Evolutionary conservation across 495 filamentous ascomycete genomes (phyloP).

Genomic region (Tuber aestivum): DNA sequence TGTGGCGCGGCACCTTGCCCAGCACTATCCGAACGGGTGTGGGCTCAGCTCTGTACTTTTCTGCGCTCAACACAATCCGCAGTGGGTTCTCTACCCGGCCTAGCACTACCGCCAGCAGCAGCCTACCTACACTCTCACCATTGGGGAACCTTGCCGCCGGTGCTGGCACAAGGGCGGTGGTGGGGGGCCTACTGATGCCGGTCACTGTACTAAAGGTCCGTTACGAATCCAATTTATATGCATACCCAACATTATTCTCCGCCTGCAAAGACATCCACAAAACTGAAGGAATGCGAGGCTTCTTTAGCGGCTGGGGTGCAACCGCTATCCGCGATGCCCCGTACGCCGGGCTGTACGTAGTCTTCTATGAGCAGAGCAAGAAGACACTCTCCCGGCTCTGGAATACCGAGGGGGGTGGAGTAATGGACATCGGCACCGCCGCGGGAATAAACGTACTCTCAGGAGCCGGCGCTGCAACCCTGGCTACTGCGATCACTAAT

Average conservation of each 20-base stretch:
- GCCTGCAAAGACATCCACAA: constrained; percentile 69
- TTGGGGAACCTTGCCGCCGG: constrained; percentile 79
- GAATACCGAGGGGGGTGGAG: constrained; percentile 20
- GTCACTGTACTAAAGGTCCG: constrained; percentile 95
- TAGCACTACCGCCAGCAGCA: constrained; percentile 51
- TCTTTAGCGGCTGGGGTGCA: constrained; percentile 90
- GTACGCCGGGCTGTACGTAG: constrained; percentile 88
- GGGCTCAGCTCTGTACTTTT: constrained; percentile 92
- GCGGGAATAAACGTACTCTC: constrained; percentile 78
- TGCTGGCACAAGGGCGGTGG: constrained; percentile 71
- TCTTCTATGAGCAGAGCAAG: constrained; percentile 91
- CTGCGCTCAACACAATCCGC: constrained; percentile 74
- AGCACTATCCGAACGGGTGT: constrained; percentile 87
- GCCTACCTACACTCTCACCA: constrained; percentile 77
- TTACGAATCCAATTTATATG: constrained; percentile 79
- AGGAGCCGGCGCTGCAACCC: constrained; percentile 67
- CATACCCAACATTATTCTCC: constrained; percentile 67
- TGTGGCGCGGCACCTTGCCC: constrained; percentile 93
- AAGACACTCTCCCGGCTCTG: constrained; percentile 51
- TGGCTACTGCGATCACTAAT: constrained; percentile 84
- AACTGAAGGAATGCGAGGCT: constrained; percentile 70
- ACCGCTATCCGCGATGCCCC: constrained; percentile 91
- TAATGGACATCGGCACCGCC: constrained; percentile 42
- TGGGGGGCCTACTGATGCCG: constrained; percentile 90
- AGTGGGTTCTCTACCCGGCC: constrained; percentile 10